Evolutionary conservation across 495 filamentous ascomycete genomes (phyloP), one percentile per base, ranked within the genome.

Genomic region (Podospora appendiculata): DNA sequence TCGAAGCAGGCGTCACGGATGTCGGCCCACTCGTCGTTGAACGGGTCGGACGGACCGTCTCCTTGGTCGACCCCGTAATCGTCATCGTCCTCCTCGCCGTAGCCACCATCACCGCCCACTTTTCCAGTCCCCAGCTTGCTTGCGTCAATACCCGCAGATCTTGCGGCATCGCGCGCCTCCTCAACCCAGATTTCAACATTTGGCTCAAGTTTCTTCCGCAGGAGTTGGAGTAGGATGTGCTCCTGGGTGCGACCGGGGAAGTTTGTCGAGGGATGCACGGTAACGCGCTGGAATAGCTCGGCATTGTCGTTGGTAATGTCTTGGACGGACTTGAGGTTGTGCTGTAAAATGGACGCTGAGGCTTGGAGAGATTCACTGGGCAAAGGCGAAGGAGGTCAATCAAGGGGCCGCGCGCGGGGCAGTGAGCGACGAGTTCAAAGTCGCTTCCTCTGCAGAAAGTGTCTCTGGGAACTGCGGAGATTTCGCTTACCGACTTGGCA

Each of bases 141-240:
- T 10, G 48, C 41, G 13, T 61, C 55, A 16, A 61, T 2, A 7
- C 60, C 58, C 12, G 56, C 52, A 9, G 56, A 40, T 11, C 52
- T 57, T 9, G 69, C 67, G 6, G 66, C 60, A 8, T 60, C 63
- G 5, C 79, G 77, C 8, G 83, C 84, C 40, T 83, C 74, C 8
- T 80, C 80, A 12, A 92, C 82, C 77, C 82, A 86, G 33, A 79
- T 79, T 55, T 89, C 86, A 25, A 89, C 81, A 4, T 78, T 72
- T 4, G 88, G 86, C 48, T 91, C 87, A 17, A 87, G 78, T 64
- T 91, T 92, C 68, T 92, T 93, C 16, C 89, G 82, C 17, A 93
- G 70, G 1, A 94, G 69, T 49, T 81, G 73, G 7, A 76, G 66
- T 1, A 92, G 78, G 5, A 83, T 68, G 41, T 59, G 67, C 44